Percentiles rank a stretch among this genome's conserved stretches.
These are phyloP conservation scores for Malus hybrid DNA, from an alignment of 331 rosid species.

Conservation along the genomic window DNA sequence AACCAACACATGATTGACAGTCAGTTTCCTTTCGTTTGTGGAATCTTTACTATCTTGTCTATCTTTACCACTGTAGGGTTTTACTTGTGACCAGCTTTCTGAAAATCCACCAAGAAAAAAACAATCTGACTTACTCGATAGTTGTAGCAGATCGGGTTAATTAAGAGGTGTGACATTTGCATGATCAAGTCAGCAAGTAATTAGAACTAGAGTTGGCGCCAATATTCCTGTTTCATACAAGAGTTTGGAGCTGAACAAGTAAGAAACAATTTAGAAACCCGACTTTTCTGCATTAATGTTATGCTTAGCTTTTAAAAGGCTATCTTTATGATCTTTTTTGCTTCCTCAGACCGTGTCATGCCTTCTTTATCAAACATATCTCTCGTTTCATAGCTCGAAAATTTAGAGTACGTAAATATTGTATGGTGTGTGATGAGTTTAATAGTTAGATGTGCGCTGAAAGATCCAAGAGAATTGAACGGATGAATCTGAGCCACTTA, in stretches of 20 bases:
- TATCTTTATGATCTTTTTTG: background rate
- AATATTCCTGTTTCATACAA: background rate
- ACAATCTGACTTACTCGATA: background rate
- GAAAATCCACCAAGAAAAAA: background rate
- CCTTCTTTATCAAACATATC: background rate
- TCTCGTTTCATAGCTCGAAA: background rate
- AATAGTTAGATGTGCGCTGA: background rate
- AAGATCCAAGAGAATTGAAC: background rate
- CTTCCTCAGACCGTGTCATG: background rate
- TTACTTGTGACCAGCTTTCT: background rate
- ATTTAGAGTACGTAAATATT: background rate
- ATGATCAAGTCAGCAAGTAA: background rate
- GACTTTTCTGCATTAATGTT: background rate
- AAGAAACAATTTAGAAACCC: background rate
- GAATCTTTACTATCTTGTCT: constrained; percentile 1
- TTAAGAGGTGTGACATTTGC: background rate
- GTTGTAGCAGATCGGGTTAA: background rate
- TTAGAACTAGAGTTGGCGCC: background rate
- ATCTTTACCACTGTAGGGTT: background rate
- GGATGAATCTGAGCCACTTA: background rate
- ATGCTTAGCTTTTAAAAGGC: background rate
- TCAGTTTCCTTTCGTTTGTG: constrained; percentile 2
- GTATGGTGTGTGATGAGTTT: background rate
- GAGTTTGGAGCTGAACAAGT: background rate
- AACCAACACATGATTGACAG: background rate